A percentile compares a stretch with the other conserved stretches of the same genome.
These are phyloP conservation scores for Colletotrichum eremochloae DNA, from an alignment of 2,329 filamentous ascomycete species.

Conservation along the genomic window DNA sequence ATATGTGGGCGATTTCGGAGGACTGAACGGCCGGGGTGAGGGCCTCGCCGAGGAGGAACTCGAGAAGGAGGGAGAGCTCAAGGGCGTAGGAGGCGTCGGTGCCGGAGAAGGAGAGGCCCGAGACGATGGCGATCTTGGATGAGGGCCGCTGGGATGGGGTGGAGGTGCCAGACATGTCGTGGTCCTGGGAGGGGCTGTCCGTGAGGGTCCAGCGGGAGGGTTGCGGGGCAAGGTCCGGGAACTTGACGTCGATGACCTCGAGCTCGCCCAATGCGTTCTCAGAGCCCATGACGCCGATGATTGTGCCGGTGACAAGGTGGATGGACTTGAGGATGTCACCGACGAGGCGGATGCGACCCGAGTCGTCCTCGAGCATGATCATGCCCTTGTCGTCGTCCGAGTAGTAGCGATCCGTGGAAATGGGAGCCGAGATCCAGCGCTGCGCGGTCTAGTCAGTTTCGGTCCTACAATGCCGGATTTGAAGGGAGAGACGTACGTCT, in stretches of 20 bases:
- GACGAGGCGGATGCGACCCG: conserved; percentile 84
- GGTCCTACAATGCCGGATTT: neutral
- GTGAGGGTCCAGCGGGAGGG: conserved; percentile 82
- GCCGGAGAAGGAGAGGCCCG: conserved; percentile 87
- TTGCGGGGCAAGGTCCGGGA: conserved; percentile 88
- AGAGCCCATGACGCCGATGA: conserved; percentile 94
- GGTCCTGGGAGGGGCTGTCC: conserved; percentile 60
- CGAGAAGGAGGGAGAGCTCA: conserved; percentile 81
- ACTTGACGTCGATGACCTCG: conserved; percentile 89
- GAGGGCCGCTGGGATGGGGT: conserved; percentile 46
- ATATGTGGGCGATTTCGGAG: conserved; percentile 74
- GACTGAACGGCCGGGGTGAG: conserved; percentile 71
- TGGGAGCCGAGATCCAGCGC: conserved; percentile 91
- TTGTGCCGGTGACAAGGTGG: conserved; percentile 90
- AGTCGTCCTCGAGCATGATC: conserved; percentile 95
- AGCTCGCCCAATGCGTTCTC: conserved; percentile 94
- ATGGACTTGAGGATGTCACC: conserved; percentile 77
- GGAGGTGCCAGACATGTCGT: conserved; percentile 68
- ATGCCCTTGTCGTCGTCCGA: conserved; percentile 71
- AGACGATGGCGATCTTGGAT: conserved; percentile 83
- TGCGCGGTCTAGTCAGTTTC: conserved; percentile 52
- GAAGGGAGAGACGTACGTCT: conserved; percentile 71
- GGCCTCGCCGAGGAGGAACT: conserved; percentile 90
- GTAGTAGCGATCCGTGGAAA: conserved; percentile 82
- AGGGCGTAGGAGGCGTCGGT: conserved; percentile 79